Base-by-base conservation (phyloP, 345 rosid species). In the Jatropha curcas region DNA sequence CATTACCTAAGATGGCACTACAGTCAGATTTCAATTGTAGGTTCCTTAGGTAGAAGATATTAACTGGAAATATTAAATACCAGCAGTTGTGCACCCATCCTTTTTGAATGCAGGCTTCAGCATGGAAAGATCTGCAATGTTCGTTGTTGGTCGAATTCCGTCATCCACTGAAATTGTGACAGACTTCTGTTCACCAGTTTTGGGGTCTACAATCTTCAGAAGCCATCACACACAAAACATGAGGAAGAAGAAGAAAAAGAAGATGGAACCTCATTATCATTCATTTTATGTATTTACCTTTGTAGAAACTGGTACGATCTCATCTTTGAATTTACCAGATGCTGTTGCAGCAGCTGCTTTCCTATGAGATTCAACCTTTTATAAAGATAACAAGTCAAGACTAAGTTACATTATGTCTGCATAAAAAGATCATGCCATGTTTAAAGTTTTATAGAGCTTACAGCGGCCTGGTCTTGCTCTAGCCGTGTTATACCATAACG, bases 381-480 rank as follows among this genome's bases (percentile, higher is more conserved):
- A n/a, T 71, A 79, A 64, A 70, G 53, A 13, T 16, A 65, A 82
- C 60, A 51, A 31, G 46, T 60, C 72, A 70, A 75, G 71, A 45
- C 45, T 4, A 46, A 57, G 13, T 11, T n/a, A 64, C 46, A 67
- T 39, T 19, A 67, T 43, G 20, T 59, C 51, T 20, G 43, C 73
- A 70, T 61, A 41, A 25, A 48, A 50, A 74, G 24, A 68, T 37
- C 62, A 70, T 28, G 37, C 22, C 24, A 35, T 8, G 67, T 24
- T 43, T 24, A 17, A 45, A 5, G 25, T 60, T 70, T 12, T 4
- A 60, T 57, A 12, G 52, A 75, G 77, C 90, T 82, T 70, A 95
- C 98, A 33, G 98, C 92, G 75, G 98, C 96, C 82, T 81, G 84
- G 74, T 92, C 99, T 81, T 95, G 99, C 65, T 95, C 98, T 82